Evolutionary conservation across 2,329 filamentous ascomycete species (phyloP).

Genomic region (Falciphora oryzae): DNA sequence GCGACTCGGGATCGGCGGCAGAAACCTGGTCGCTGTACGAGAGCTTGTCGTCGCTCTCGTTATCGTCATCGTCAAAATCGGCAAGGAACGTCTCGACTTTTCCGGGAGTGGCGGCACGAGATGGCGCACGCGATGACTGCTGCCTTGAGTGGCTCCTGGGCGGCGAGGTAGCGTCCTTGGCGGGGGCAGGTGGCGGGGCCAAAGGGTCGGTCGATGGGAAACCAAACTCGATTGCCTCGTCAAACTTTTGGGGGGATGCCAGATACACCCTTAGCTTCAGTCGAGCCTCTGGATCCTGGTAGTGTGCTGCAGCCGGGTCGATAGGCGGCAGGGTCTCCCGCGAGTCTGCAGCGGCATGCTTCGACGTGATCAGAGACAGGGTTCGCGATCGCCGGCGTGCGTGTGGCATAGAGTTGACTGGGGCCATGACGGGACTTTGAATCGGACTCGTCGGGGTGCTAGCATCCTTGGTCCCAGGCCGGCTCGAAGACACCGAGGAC

Average conservation of each 20-base stretch:
- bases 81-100: slow-evolving; percentile 52
- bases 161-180: slow-evolving; percentile 25
- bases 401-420: slow-evolving; percentile 27
- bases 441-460: slow-evolving; percentile 22
- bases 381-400: slow-evolving; percentile 47
- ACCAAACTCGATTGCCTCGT: slow-evolving; percentile 90
- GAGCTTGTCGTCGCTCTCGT: slow-evolving; percentile 44
- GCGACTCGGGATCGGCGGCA: slow-evolving; percentile 52
- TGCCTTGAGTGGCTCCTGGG: slow-evolving; percentile 14
- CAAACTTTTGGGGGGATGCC: slow-evolving; percentile 88
- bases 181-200: slow-evolving; percentile 26
- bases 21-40: slow-evolving; percentile 53
- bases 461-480: slow-evolving; percentile 39
- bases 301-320: slow-evolving; percentile 72
- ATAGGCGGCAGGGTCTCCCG: slow-evolving; percentile 33
- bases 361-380: slow-evolving; percentile 48
- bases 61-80: slow-evolving; percentile 35
- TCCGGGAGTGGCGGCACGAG: neutral
- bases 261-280: slow-evolving; percentile 81
- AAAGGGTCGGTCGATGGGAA: slow-evolving; percentile 60
- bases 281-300: slow-evolving; percentile 83
- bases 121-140: too few relatives aligned
- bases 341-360: slow-evolving; percentile 36
- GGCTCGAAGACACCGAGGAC: slow-evolving; percentile 41
- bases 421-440: slow-evolving; percentile 18